These are phyloP conservation scores for Neurospora sp. DNA, from an alignment of 495 filamentous ascomycete genomes.

Conservation along the genomic window DNA sequence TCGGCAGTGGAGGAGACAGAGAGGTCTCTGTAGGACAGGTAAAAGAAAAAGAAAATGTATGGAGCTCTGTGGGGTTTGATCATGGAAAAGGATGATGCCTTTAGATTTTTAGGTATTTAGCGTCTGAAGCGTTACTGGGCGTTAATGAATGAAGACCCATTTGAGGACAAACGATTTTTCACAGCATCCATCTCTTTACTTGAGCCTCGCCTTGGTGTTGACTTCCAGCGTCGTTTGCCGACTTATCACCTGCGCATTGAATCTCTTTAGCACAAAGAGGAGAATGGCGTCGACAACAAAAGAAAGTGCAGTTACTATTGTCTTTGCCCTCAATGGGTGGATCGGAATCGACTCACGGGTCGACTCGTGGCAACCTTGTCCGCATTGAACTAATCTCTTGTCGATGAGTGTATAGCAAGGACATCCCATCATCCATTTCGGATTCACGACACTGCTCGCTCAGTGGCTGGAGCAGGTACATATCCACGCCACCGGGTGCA, in stretches of 20 bases:
- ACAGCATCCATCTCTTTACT: neutral
- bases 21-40: neutral
- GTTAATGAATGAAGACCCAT: neutral
- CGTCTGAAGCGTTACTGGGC: neutral
- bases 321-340: neutral
- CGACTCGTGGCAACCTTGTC: neutral
- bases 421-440: neutral
- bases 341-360: neutral
- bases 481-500: neutral
- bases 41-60: neutral
- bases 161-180: neutral
- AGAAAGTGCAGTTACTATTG: neutral
- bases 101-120: neutral
- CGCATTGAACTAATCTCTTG: neutral
- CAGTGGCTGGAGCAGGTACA: neutral
- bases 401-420: neutral
- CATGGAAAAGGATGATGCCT: neutral
- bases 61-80: neutral
- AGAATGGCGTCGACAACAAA: neutral
- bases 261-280: neutral
- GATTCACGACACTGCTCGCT: neutral
- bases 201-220: neutral
- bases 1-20: conserved; percentile 11
- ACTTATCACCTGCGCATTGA: neutral
- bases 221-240: neutral